Conservation (phyloP, 2,329 filamentous ascomycete species). For the Paraconiothyrium sp. region DNA sequence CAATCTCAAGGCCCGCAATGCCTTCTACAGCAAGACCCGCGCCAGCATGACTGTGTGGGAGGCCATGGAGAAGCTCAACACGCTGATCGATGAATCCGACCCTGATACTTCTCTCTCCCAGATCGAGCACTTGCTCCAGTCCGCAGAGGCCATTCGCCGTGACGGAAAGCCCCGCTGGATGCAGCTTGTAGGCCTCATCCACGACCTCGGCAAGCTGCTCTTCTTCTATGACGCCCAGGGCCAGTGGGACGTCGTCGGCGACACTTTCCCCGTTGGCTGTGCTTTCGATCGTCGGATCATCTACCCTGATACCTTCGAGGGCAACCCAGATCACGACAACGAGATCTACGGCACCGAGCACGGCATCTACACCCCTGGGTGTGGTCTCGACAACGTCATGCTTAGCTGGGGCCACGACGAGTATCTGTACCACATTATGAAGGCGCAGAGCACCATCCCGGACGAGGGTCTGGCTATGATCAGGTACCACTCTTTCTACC, state of each 20-base stretch:
- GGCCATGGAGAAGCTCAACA: constrained; percentile 92
- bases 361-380: constrained; percentile 82
- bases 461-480: constrained; percentile 91
- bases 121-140: constrained; percentile 89
- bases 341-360: constrained; percentile 77
- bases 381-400: constrained; percentile 88
- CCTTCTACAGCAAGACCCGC: constrained; percentile 72
- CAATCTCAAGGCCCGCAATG: constrained; percentile 81
- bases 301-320: constrained; percentile 78
- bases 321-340: constrained; percentile 78
- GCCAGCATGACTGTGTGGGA: constrained; percentile 88
- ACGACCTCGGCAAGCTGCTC: constrained; percentile 82
- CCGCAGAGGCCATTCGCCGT: constrained; percentile 86
- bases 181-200: constrained; percentile 79
- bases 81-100: constrained; percentile 88
- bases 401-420: constrained; percentile 91
- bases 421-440: constrained; percentile 86
- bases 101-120: constrained; percentile 87
- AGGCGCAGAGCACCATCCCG: constrained; percentile 81
- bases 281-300: constrained; percentile 80
- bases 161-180: constrained; percentile 87
- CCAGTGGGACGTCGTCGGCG: constrained; percentile 93
- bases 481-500: constrained; percentile 91
- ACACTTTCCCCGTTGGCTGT: constrained; percentile 83
- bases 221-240: constrained; percentile 84